Evolutionary conservation across 805 yeast species (phyloP), one percentile per base, ranked within the genome.

Genomic region (Hanseniaspora lindneri): DNA sequence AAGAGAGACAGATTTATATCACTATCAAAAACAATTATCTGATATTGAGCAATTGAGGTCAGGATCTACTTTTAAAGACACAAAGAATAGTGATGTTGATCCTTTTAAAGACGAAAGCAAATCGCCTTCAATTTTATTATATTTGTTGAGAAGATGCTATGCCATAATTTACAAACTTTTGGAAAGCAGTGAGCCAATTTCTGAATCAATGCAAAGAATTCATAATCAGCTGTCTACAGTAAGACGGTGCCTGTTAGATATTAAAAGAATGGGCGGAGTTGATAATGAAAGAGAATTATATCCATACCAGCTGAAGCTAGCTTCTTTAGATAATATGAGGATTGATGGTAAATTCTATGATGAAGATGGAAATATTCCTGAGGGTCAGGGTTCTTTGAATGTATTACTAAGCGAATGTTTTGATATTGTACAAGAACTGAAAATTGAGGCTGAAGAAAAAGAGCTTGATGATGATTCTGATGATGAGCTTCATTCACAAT

Each of bases 311-410:
- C 77, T 92, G 78, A 92, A 92, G 66, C 71, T 92, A 49, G 92
- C 94, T 2, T 80, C 92, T 14, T 72, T 92, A 52, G 98, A 92
- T 62, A 83, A 87, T 58, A 61, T 82, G 59, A 76, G 96, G 59
- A 72, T 68, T 13, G 97, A 92, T 61, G 99, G 99, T 7, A 89
- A 85, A 67, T 92, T 92, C 58, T 62, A 62, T 53, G 77, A 83
- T 59, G 82, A 86, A 40, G 85, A 83, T 53, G 84, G 79, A 44
- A 83, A 85, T 54, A 82, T 92, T 37, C 99, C 99, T 2, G 97
- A 92, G 62, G 99, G 99, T 11, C 99, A 92, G 65, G 98, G 96
- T 5, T 78, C 94, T n/a, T 70, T 92, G 54, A 87, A 79, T 62
- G 95, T 95, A 1, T 66, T 89, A 50, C 69, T 89, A 44, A 92